phyloP scores from a whole-genome alignment of 805 yeast species.

The Yamadazyma insecticola region DNA sequence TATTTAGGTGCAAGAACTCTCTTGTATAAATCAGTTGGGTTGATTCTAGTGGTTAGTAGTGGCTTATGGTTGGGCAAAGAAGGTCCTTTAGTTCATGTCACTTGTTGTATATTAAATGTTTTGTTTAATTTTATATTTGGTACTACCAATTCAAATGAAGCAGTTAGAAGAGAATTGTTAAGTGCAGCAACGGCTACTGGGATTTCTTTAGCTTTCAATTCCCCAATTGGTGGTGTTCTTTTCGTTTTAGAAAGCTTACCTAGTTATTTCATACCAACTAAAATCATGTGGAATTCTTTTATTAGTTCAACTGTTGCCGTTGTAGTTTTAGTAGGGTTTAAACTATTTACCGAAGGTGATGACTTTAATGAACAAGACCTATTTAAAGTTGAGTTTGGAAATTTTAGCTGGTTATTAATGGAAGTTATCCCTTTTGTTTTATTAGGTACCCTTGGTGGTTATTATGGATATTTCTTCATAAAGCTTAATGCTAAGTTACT shows the following conservation, averaged over 20 bases:
- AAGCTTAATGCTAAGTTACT: slow-evolving; percentile 37
- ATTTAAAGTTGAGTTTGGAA: slow-evolving; percentile 62
- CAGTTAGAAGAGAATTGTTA: slow-evolving; percentile 58
- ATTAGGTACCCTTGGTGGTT: slow-evolving; percentile 68
- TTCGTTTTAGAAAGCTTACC: slow-evolving; percentile 70
- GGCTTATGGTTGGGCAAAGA: slow-evolving; percentile 85
- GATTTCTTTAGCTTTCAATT: slow-evolving; percentile 76
- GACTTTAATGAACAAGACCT: slow-evolving; percentile 43
- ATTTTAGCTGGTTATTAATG: slow-evolving; percentile 65
- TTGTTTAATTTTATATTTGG: slow-evolving; percentile 17
- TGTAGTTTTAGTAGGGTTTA: slow-evolving; percentile 45
- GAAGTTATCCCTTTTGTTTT: slow-evolving; percentile 71
- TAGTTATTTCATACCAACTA: slow-evolving; percentile 57
- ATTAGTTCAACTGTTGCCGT: slow-evolving; percentile 74
- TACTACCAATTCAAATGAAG: slow-evolving; percentile 45
- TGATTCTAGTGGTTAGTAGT: slow-evolving; percentile 63
- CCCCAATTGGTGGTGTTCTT: slow-evolving; percentile 85
- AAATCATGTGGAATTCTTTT: slow-evolving; percentile 78
- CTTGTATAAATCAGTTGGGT: slow-evolving; percentile 51
- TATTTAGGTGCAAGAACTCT: slow-evolving; percentile 52
- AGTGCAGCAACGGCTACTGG: slow-evolving; percentile 83
- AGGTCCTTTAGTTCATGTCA: slow-evolving; percentile 80
- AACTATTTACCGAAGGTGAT: slow-evolving; percentile 34
- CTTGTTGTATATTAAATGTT: slow-evolving; percentile 52
- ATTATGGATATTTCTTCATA: slow-evolving; percentile 54